Conservation (phyloP, 176 grass and related monocot species). For the Oryza brachyantha region DNA sequence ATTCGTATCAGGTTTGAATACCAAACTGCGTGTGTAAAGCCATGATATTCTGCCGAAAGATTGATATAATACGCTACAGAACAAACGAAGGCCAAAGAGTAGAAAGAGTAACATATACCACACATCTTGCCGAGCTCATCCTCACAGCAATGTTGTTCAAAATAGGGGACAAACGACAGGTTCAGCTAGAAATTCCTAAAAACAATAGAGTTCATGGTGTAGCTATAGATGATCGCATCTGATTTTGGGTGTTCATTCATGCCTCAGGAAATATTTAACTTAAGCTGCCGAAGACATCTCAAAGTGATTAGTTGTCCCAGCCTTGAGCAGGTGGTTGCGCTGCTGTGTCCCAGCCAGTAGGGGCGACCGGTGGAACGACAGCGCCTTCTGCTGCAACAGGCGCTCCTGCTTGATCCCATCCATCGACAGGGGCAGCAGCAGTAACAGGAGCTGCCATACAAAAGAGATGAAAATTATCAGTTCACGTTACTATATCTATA, state of each 20-base stretch:
- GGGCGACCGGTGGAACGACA: constrained; percentile 14
- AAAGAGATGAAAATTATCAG: background rate
- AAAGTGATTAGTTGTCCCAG: constrained; percentile 34
- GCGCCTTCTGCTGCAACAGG: constrained; percentile 26
- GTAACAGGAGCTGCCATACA: constrained; percentile 44
- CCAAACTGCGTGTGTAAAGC: background rate
- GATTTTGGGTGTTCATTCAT: constrained; percentile 16
- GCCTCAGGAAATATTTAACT: constrained; percentile 27
- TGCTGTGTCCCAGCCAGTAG: constrained; percentile 61
- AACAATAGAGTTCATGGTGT: constrained; percentile 5
- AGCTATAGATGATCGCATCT: background rate
- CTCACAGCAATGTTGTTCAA: background rate
- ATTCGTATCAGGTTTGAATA: background rate
- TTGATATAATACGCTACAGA: background rate
- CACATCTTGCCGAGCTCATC: constrained; percentile 15
- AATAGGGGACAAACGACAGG: constrained; percentile 12
- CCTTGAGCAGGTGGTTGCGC: constrained; percentile 36
- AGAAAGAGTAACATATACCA: background rate
- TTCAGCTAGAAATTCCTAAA: constrained; percentile 31
- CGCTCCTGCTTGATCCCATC: constrained; percentile 59
- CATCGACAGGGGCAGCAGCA: constrained; percentile 56
- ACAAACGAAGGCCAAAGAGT: background rate
- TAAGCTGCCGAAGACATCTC: background rate
- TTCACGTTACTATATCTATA: background rate
- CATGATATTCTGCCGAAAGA: background rate